Base-by-base conservation (phyloP, 768 basidiomycete species). In the Galerina marginata region DNA sequence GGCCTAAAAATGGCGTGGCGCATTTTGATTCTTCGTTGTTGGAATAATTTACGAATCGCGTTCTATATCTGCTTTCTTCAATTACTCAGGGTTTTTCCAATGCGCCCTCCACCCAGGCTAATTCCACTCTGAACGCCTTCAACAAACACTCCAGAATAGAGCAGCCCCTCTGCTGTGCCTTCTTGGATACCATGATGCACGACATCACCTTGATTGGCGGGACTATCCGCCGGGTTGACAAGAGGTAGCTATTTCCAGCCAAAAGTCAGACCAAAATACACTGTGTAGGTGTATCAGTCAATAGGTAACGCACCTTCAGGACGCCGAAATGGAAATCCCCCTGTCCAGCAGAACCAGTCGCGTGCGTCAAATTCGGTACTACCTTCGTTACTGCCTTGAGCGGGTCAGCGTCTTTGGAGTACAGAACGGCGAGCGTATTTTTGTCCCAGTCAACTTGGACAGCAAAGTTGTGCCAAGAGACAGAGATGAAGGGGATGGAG, bases 311-410 rank as follows among this genome's bases (percentile, higher is more conserved):
- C 37, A 86, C 84, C 79, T 88, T 88, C 51, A 88, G 72, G 3
- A 87, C 66, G 2, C 83, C 86, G 63, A 87, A 81, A 66, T 87
- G 86, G 74, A 85, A 86, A 51, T 88, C 84, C 7, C 87, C 87
- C 62, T 79, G 75, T 4, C 82, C 85, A 9, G 69, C 71, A n/a
- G 76, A 55, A 3, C 85, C 85, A 2, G 66, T 43, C 6, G 73
- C 64, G 2, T 72, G 74, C 14, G 77, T 77, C 46, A 70, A 67
- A 65, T 86, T 88, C 7, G 75, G 70, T 26, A 76, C 64, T 1
- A 77, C 70, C 6, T 67, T 66, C 2, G 81, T 81, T 15, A 87
- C 86, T 4, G 76, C 67, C 50, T 70, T 61, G 6, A 88, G 77
- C 0, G 71, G 69, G 6, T 56, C 39, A 3, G 59, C 76, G 33